phyloP scores from a whole-genome alignment of 768 basidiomycete species.

The Gymnopilus junonius region DNA sequence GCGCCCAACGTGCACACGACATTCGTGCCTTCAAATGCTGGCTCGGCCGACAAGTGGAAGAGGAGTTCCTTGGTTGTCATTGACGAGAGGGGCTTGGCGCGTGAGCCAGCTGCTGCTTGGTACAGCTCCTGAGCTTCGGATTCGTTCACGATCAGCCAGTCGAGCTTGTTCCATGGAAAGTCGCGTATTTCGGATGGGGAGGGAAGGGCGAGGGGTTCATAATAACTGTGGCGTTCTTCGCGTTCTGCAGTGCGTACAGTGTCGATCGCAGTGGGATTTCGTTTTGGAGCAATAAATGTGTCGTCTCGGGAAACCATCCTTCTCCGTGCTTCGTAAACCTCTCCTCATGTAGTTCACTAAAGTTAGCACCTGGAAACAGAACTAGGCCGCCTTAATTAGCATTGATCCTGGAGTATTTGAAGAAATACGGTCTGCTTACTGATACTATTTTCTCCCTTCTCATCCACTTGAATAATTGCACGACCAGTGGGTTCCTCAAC shows the following conservation, averaged over 20 bases:
- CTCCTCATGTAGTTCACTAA: conserved; percentile 41
- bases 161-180: conserved; percentile 55
- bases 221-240: conserved; percentile 36
- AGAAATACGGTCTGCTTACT: conserved; percentile 42
- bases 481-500: conserved; percentile 57
- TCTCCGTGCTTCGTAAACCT: conserved; percentile 18
- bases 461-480: conserved; percentile 62
- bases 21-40: conserved; percentile 40
- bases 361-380: conserved; percentile 63
- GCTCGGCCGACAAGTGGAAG: conserved; percentile 22
- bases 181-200: conserved; percentile 36
- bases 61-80: conserved; percentile 23
- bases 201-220: conserved; percentile 67
- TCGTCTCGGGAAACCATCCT: conserved; percentile 37
- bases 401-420: background rate
- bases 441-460: conserved; percentile 65
- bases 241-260: conserved; percentile 34
- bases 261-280: conserved; percentile 55
- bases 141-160: conserved; percentile 63
- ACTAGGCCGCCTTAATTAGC: conserved; percentile 32
- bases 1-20: conserved; percentile 63
- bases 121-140: conserved; percentile 49
- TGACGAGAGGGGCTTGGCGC: background rate
- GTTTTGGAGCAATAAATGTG: conserved; percentile 63
- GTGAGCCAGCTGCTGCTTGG: conserved; percentile 20